Base-by-base conservation (phyloP, 1,284 basidiomycete genomes). In the Malassezia sp. region DNA sequence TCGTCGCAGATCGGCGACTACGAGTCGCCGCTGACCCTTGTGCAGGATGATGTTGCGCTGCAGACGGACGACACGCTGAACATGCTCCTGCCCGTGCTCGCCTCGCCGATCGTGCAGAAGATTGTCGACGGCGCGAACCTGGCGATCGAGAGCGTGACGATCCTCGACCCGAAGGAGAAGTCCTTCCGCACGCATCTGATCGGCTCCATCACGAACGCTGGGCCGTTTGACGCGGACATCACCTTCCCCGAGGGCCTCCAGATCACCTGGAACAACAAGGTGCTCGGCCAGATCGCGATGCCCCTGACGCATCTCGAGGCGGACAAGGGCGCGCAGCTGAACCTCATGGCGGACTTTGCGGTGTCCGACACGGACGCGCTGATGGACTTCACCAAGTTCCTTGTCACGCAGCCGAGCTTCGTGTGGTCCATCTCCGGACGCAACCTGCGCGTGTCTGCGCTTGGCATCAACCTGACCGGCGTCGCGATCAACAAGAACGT, bases 81-180 rank as follows among this genome's bases (percentile, higher is more conserved):
- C 60, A 65, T 80, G 38, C 76, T 85, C 38, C 73, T 85, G 7
- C 83, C 83, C 7, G 69, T 82, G 35, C 75, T 85, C 40, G 83
- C 84, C 1, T 75, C 77, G 48, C 83, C 84, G 3, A 84, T 85
- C 49, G 83, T 85, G n/a, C 81, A 85, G 68, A 79, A 78, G 56
- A 77, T 85, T 52, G 80, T 85, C 31, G 74, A 76, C 21, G 77
- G 74, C 20, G 74, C 81, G 8, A 69, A 74, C 15, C 71, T 85
- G 41, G 48, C 53, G 50, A 46, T 70, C 33, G 56, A 59, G 37
- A 52, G 52, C 20, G 56, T 63, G 36, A 59, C 57, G 3, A 62
- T 61, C 18, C 29, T 59, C 24, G 42, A 60, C 38, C 60, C 61
- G 4, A 71, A 77, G 56, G 74, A 79, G 60, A 74, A 73, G 12